Conservation (phyloP, 139 green algal genomes). For the Zygnema cylindricum region DNA sequence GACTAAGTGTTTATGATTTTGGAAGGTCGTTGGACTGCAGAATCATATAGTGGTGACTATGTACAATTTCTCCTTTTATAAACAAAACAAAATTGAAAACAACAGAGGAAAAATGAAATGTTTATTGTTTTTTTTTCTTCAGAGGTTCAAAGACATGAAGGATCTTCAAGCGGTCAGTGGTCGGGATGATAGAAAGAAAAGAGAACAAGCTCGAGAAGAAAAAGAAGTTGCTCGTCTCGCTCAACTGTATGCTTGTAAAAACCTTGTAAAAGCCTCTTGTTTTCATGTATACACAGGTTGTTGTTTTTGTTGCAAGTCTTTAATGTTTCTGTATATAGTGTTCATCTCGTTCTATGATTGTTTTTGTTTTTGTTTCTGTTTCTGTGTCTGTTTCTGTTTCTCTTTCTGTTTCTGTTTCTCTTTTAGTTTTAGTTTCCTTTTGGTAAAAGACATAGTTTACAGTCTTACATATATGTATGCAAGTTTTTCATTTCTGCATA, state of each 20-base stretch:
- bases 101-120: neutral
- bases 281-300: neutral
- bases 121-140: neutral
- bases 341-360: neutral
- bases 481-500: too few species aligned
- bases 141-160: conserved; percentile 58
- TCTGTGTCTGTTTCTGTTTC: neutral
- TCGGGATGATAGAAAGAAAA: conserved; percentile 33
- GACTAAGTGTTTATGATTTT: too few species aligned
- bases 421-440: neutral
- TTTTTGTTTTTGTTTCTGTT: neutral
- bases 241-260: conserved; percentile 12
- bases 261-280: neutral
- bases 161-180: conserved; percentile 10
- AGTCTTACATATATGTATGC: too few species aligned
- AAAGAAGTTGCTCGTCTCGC: conserved; percentile 20
- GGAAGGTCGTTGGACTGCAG: too few species aligned
- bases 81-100: neutral
- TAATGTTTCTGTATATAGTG: neutral
- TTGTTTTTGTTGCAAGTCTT: neutral
- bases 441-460: too few species aligned
- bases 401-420: neutral
- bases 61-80: neutral
- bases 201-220: conserved; percentile 37
- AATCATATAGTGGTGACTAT: too few species aligned